Evolutionary conservation across 2,329 filamentous ascomycete genomes (phyloP).

Genomic region (Plenodomus tracheiphilus): DNA sequence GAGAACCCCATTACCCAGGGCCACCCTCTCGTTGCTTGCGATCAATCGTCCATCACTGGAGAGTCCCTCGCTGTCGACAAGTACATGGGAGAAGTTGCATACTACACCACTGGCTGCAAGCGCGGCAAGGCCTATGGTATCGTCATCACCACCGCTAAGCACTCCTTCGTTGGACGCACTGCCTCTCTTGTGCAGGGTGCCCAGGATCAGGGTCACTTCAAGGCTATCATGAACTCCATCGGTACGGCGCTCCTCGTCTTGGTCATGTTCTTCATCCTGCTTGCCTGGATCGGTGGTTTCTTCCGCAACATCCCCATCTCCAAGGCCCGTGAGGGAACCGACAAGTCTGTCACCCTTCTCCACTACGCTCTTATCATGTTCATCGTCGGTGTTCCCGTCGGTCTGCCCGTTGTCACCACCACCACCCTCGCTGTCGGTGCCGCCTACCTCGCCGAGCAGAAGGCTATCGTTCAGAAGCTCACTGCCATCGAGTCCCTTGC

Average conservation of each 20-base stretch:
- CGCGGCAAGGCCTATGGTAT: slow-evolving; percentile 75
- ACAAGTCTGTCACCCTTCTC: slow-evolving; percentile 63
- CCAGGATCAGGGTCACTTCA: slow-evolving; percentile 67
- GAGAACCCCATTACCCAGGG: slow-evolving; percentile 59
- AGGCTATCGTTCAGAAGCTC: slow-evolving; percentile 79
- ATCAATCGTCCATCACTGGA: slow-evolving; percentile 81
- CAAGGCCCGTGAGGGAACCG: slow-evolving; percentile 55
- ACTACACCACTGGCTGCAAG: slow-evolving; percentile 83
- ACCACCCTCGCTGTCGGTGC: slow-evolving; percentile 77
- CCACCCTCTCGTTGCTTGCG: slow-evolving; percentile 69
- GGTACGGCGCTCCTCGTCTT: slow-evolving; percentile 73
- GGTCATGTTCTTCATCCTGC: slow-evolving; percentile 76
- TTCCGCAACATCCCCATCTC: slow-evolving; percentile 70
- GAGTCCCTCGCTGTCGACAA: slow-evolving; percentile 79
- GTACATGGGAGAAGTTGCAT: slow-evolving; percentile 75
- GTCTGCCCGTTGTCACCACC: slow-evolving; percentile 76
- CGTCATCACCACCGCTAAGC: slow-evolving; percentile 67
- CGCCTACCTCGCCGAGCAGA: slow-evolving; percentile 75
- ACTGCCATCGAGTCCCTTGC: slow-evolving; percentile 71
- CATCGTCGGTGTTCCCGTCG: slow-evolving; percentile 78
- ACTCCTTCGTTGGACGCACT: slow-evolving; percentile 77
- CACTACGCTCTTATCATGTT: slow-evolving; percentile 55
- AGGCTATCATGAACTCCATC: slow-evolving; percentile 82
- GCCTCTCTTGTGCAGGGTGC: slow-evolving; percentile 74
- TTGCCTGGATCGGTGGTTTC: slow-evolving; percentile 78